phyloP scores from a whole-genome alignment of 1,284 basidiomycete genomes.

The Melanopsichium pennsylvanicum region DNA sequence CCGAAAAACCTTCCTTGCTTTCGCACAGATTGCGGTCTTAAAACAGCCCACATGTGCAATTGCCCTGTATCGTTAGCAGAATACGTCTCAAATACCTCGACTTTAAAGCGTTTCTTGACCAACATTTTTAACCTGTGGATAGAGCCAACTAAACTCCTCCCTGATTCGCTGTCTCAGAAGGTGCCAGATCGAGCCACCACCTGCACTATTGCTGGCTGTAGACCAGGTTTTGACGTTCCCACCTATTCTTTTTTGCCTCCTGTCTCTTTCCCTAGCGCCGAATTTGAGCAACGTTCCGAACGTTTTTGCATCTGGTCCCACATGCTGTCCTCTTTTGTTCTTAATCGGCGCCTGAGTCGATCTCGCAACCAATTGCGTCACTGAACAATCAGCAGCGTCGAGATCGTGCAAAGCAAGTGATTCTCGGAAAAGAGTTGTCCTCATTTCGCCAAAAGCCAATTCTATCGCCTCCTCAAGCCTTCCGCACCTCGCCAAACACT shows the following conservation, averaged over 20 bases:
- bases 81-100: too few species aligned
- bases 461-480: slow-evolving; percentile 76
- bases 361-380: slow-evolving; percentile 4
- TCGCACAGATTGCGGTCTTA: too few species aligned
- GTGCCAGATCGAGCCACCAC: slow-evolving; percentile 33
- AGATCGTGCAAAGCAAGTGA: not conserved
- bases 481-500: slow-evolving; percentile 80
- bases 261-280: slow-evolving; percentile 37
- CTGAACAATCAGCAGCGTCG: not conserved
- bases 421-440: slow-evolving; percentile 11
- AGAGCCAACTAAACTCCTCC: slow-evolving; percentile 42
- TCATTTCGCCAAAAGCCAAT: slow-evolving; percentile 75
- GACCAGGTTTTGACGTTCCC: not conserved
- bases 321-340: slow-evolving; percentile 14
- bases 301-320: slow-evolving; percentile 60
- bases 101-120: slow-evolving; percentile 9
- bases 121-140: slow-evolving; percentile 15
- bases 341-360: slow-evolving; percentile 15
- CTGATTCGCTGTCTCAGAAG: slow-evolving; percentile 9
- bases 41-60: too few species aligned
- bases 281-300: slow-evolving; percentile 67
- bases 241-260: slow-evolving; percentile 6
- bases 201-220: not conserved
- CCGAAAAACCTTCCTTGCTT: too few species aligned
- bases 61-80: too few species aligned